Base-by-base conservation (phyloP, 148 eudicot species). In the Oxyria digyna region DNA sequence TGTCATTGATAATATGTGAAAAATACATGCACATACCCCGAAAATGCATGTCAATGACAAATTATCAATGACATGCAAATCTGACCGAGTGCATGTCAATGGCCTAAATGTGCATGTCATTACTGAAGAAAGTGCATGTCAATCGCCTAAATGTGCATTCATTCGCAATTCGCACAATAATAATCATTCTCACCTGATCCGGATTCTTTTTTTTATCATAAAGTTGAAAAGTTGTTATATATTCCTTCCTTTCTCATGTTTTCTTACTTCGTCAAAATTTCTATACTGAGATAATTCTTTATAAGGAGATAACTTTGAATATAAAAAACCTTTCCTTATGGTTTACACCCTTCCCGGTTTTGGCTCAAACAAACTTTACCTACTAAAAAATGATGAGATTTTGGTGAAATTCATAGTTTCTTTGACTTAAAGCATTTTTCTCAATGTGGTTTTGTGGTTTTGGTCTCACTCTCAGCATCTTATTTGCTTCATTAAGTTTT, bases 171-270 rank as follows among this genome's bases (percentile, higher is more conserved):
- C n/a, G n/a, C n/a, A n/a, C n/a, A n/a, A n/a, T n/a, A n/a, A n/a
- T n/a, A n/a, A n/a, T n/a, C n/a, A n/a, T n/a, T n/a, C n/a, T n/a
- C n/a, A n/a, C n/a, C n/a, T n/a, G n/a, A n/a, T n/a, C n/a, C n/a
- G n/a, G n/a, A n/a, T n/a, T n/a, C n/a, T n/a, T n/a, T n/a, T 27
- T 59, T 27, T 11, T 59, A 59, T 59, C 9, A 59, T 59, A 31
- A 12, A 54, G 4, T 46, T 46, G 23, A 50, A 50, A 50, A 9
- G 27, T 26, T 33, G 33, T 14, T 26, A 31, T 27, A 57, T 57
- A 57, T 27, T 57, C 17, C 63, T 57, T 57, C 35, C 63, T 26
- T 57, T 57, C n/a, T 26, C 37, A 57, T 26, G 63, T 57, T 57
- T 4, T 12, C 13, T 12, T 57, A 57, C 63, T 14, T 23, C 31